phyloP scores from a whole-genome alignment of 371 early-diverging fungal genomes.

The Smittium culicis region DNA sequence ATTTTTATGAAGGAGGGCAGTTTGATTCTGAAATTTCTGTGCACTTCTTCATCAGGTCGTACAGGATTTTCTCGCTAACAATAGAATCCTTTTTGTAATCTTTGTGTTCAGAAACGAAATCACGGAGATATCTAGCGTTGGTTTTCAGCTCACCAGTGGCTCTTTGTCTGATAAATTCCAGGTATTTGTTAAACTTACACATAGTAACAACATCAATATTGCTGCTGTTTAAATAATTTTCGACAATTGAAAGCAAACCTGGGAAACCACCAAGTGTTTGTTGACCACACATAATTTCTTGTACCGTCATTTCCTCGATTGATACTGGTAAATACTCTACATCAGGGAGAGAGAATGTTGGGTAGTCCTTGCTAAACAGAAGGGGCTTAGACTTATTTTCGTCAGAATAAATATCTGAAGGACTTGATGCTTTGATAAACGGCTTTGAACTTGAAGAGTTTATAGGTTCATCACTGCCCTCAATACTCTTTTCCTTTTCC shows the following conservation, averaged over 20 bases:
- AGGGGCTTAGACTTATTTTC: neutral
- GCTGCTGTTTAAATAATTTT: constrained; percentile 61
- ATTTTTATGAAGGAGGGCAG: neutral
- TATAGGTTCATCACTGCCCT: neutral
- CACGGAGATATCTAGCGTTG: constrained; percentile 79
- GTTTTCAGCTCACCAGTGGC: constrained; percentile 80
- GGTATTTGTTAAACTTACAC: constrained; percentile 51
- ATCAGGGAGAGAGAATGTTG: neutral
- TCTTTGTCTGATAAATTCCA: constrained; percentile 66
- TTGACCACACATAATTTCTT: constrained; percentile 92
- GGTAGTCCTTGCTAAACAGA: neutral
- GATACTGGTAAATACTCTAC: constrained; percentile 8
- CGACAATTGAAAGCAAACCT: constrained; percentile 72
- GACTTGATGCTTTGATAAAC: neutral
- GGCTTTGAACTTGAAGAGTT: neutral
- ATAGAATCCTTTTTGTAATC: constrained; percentile 85
- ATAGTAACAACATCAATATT: constrained; percentile 51
- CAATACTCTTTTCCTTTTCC: neutral
- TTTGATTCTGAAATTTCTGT: constrained; percentile 43
- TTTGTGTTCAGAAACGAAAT: constrained; percentile 78
- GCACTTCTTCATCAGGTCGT: constrained; percentile 64
- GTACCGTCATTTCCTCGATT: constrained; percentile 63
- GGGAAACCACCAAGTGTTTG: constrained; percentile 50
- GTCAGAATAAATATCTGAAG: neutral
- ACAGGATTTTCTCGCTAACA: constrained; percentile 66